Conservation (phyloP, 345 rosid species). For the Arabidopsis suecica region DNA sequence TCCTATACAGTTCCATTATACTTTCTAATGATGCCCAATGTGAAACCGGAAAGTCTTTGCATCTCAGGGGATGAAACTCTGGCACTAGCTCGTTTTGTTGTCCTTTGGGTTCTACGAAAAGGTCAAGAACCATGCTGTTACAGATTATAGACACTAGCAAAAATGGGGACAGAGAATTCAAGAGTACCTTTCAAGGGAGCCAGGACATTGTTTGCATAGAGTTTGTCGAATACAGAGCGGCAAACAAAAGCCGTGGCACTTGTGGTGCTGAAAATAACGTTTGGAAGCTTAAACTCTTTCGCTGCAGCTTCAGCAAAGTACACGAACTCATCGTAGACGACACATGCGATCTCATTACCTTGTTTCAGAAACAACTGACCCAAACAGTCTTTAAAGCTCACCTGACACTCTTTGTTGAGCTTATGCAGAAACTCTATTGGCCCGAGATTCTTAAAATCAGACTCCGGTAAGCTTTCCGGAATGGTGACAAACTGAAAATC, state of each 20-base stretch:
- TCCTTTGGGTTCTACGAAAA: not conserved
- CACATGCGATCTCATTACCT: slow-evolving; percentile 41
- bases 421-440: slow-evolving; percentile 12
- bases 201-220: slow-evolving; percentile 13
- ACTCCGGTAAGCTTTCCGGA: slow-evolving; percentile 29
- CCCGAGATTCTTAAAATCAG: slow-evolving; percentile 11
- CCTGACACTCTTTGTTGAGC: slow-evolving; percentile 40
- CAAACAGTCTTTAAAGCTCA: slow-evolving; percentile 25
- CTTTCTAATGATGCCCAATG: slow-evolving; percentile 14
- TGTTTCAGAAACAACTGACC: slow-evolving; percentile 25
- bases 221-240: slow-evolving; percentile 4
- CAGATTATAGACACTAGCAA: not conserved
- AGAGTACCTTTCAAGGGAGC: not conserved
- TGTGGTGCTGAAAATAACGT: slow-evolving; percentile 36
- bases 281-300: slow-evolving; percentile 33
- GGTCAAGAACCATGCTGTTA: not conserved
- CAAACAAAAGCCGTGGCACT: slow-evolving; percentile 27
- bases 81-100: slow-evolving; percentile 32
- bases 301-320: slow-evolving; percentile 36
- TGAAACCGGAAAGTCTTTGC: slow-evolving; percentile 30
- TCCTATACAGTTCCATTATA: slow-evolving; percentile 1
- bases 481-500: slow-evolving; percentile 36
- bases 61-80: slow-evolving; percentile 31
- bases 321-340: slow-evolving; percentile 50
- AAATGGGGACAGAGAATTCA: not conserved